Conservation (phyloP, 1,284 basidiomycete genomes). For the Pyrrhoderma lamaoense region DNA sequence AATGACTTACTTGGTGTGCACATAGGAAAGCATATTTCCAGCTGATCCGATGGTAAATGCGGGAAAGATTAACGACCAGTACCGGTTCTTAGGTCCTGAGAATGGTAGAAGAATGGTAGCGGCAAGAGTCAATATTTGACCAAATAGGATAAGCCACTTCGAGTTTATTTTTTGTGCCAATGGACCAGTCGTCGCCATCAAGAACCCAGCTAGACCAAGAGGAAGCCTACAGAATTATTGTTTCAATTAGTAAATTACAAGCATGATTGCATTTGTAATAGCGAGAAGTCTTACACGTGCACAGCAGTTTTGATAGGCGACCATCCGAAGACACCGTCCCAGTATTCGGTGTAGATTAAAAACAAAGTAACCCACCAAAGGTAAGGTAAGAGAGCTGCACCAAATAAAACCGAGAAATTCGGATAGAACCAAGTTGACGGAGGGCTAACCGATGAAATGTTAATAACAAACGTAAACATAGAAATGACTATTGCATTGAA, state of each 20-base stretch:
- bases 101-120: constrained; percentile 16
- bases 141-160: constrained; percentile 17
- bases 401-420: constrained; percentile 34
- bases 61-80: constrained; percentile 23
- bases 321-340: constrained; percentile 33
- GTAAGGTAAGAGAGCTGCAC: constrained; percentile 30
- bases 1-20: constrained; percentile 19
- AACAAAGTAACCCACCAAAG: constrained; percentile 32
- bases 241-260: too few species aligned
- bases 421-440: constrained; percentile 34
- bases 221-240: constrained; percentile 3
- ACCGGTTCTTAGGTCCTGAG: constrained; percentile 11
- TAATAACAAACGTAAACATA: background rate
- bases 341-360: constrained; percentile 28
- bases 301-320: constrained; percentile 26
- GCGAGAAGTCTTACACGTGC: constrained; percentile 16
- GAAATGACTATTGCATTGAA: background rate
- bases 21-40: constrained; percentile 21
- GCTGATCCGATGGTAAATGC: constrained; percentile 23
- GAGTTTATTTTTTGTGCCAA: constrained; percentile 10
- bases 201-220: constrained; percentile 11
- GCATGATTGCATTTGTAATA: too few species aligned
- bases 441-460: constrained; percentile 24
- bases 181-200: constrained; percentile 14
- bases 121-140: constrained; percentile 12